A percentile compares a stretch with the other conserved stretches of the same genome.
These are phyloP conservation scores for Suhomyces sp. DNA, from an alignment of 805 yeast genomes.

Conservation along the genomic window DNA sequence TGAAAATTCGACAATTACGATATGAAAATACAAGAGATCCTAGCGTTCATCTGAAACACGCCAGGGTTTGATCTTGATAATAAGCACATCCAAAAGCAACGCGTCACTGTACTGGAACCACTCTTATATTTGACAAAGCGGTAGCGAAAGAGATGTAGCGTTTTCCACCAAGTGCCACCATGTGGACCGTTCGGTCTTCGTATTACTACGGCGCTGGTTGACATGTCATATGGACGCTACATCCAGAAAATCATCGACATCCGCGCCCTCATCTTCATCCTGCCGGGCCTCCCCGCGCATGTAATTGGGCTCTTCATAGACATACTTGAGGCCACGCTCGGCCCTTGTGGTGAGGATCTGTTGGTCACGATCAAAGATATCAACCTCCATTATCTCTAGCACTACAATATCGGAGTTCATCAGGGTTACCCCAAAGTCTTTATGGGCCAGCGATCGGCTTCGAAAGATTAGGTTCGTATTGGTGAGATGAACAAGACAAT, in stretches of 20 bases:
- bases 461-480: slow-evolving; percentile 26
- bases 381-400: slow-evolving; percentile 29
- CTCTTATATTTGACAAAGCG: too few species aligned
- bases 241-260: neutral
- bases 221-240: neutral
- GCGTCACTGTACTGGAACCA: too few species aligned
- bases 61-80: too few species aligned
- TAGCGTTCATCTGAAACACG: too few species aligned
- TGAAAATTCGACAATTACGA: too few species aligned
- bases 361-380: slow-evolving; percentile 33
- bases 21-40: too few species aligned
- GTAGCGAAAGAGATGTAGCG: too few species aligned
- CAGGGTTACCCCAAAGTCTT: slow-evolving; percentile 2
- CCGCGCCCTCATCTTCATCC: neutral
- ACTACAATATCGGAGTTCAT: slow-evolving; percentile 10
- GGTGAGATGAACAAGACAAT: slow-evolving; percentile 25
- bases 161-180: too few species aligned
- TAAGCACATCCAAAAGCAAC: too few species aligned
- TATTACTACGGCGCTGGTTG: too few species aligned
- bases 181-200: too few species aligned
- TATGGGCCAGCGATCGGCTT: slow-evolving; percentile 1
- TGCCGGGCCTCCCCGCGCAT: neutral
- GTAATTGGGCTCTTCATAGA: slow-evolving; percentile 19
- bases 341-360: slow-evolving; percentile 12
- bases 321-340: slow-evolving; percentile 20